Evolutionary conservation across 2,329 filamentous ascomycete genomes (phyloP).

Genomic region (Penicillium freii): DNA sequence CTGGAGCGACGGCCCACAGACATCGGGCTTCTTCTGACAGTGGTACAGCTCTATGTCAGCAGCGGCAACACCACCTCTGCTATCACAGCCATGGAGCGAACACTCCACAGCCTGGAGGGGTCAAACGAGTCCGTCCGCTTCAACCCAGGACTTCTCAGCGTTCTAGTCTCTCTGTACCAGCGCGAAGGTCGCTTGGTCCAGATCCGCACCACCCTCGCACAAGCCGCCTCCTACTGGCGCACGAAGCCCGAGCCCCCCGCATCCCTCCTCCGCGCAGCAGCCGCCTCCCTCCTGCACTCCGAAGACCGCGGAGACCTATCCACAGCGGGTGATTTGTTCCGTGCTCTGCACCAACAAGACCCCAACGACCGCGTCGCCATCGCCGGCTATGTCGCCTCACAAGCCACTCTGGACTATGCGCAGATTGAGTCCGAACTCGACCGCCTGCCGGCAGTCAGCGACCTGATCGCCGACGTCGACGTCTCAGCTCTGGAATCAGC

Average conservation of each 20-base stretch:
- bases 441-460: constrained; percentile 40
- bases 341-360: constrained; percentile 65
- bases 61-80: constrained; percentile 71
- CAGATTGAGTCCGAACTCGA: constrained; percentile 38
- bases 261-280: constrained; percentile 77
- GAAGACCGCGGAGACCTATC: constrained; percentile 65
- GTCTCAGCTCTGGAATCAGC: constrained; percentile 45
- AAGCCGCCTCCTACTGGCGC: constrained; percentile 79
- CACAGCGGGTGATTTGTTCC: constrained; percentile 76
- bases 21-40: constrained; percentile 74
- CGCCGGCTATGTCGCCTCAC: constrained; percentile 82
- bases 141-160: constrained; percentile 78
- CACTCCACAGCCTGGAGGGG: constrained; percentile 69
- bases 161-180: constrained; percentile 76
- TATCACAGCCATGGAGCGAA: constrained; percentile 70
- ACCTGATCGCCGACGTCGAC: constrained; percentile 46
- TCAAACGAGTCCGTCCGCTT: constrained; percentile 70
- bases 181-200: constrained; percentile 70
- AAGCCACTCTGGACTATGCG: constrained; percentile 54
- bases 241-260: constrained; percentile 57
- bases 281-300: constrained; percentile 77
- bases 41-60: constrained; percentile 76
- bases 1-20: constrained; percentile 74
- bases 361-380: constrained; percentile 64
- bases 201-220: constrained; percentile 70